Conservation (phyloP, 1,139 yeast species). For the Debaryomyces sp. region DNA sequence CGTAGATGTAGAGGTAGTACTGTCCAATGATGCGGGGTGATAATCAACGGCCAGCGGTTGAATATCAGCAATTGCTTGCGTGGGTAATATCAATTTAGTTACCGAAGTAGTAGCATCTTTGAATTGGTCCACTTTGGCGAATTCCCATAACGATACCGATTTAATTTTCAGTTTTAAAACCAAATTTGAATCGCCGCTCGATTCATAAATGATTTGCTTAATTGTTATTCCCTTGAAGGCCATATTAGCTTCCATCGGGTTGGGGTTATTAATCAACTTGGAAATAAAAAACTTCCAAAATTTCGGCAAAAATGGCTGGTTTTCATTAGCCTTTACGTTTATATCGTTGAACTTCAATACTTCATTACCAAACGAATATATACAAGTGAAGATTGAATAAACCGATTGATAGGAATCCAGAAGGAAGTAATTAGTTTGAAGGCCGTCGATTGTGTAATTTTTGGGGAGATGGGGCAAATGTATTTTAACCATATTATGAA, state of each 20-base stretch:
- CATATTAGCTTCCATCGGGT: constrained; percentile 27
- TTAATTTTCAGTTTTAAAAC: constrained; percentile 46
- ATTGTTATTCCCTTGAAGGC: constrained; percentile 61
- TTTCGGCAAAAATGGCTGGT: constrained; percentile 36
- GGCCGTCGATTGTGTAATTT: constrained; percentile 32
- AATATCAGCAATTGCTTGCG: constrained; percentile 8
- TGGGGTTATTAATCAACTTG: constrained; percentile 25
- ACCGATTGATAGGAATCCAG: constrained; percentile 16
- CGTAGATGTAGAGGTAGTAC: constrained; percentile 1
- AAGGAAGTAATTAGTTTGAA: constrained; percentile 30
- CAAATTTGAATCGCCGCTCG: constrained; percentile 15
- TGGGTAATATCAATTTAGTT: constrained; percentile 39
- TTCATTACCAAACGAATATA: constrained; percentile 60
- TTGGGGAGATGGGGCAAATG: constrained; percentile 33
- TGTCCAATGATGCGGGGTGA: constrained; percentile 5
- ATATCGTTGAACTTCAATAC: constrained; percentile 55
- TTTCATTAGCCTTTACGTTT: constrained; percentile 29
- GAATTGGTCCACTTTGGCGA: constrained; percentile 44
- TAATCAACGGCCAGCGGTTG: constrained; percentile 20
- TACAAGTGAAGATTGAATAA: constrained; percentile 41
- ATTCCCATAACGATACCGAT: constrained; percentile 61
- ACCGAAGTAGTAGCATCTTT: constrained; percentile 43
- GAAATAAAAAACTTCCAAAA: constrained; percentile 47
- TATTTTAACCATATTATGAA: constrained; percentile 52
- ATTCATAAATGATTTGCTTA: constrained; percentile 52